Evolutionary conservation across 768 basidiomycete species (phyloP), one percentile per base, ranked within the genome.

Genomic region (Cyclocybe aegerita): DNA sequence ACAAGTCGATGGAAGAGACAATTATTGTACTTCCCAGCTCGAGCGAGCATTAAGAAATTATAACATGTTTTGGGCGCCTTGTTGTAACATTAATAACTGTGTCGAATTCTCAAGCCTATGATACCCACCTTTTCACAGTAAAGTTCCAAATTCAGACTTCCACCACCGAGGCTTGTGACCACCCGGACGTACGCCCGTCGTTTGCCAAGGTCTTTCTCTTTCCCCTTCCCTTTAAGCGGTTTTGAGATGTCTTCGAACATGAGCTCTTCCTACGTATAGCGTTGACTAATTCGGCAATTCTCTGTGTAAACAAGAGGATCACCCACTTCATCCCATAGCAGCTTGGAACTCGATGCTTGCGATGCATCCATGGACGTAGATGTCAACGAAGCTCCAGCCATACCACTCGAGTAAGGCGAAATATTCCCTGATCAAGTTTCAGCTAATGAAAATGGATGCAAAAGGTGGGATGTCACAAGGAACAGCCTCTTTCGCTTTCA

Each of bases 61-160:
- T 99, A 99, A 60, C 95, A 98, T 1, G 97, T 98, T 70, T 97
- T 95, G 0, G 97, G 97, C 8, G 96, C 97, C 91, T 94, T 36
- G n/a, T 30, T 7, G 39, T 16, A 5, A 36, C 11, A 17, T 36
- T 17, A 23, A 32, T 36, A 12, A 16, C 31, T 15, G 4, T 39
- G 2, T 11, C 5, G 29, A 5, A 23, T 30, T 11, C 23, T 34
- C 2, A 33, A 16, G 39, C 33, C 5, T n/a, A 34, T 23, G n/a
- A 11, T 2, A 48, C 64, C 17, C 16, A 88, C 92, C 74, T 93
- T 93, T 69, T 95, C 93, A 62, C 92, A 94, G 60, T 82, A 93
- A 6, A 95, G 70, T 65, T 94, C 90, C 17, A 92, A 57, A 64
- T 92, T 97, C 61, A 87, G 74, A 60, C 85, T 93, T 52, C 81